Evolutionary conservation across 306 rosid species (phyloP).

Genomic region (Mucuna pruriens): DNA sequence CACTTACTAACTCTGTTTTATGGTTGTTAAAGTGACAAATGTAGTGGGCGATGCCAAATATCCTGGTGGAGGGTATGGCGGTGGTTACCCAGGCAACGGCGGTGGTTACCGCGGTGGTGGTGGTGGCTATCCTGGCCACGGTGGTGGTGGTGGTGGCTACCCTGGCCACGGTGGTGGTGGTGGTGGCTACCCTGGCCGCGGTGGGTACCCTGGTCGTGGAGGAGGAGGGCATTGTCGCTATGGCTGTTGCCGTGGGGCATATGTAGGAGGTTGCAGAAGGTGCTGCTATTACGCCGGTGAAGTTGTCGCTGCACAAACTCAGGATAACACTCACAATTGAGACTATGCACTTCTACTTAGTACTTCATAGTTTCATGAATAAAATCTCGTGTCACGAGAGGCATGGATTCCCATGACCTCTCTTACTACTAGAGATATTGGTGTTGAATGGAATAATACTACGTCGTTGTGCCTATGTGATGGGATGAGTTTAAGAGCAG

Average conservation of each 20-base stretch:
- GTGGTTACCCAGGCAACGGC: slow-evolving; percentile 2
- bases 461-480: background rate
- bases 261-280: slow-evolving; percentile 39
- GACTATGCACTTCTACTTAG: background rate
- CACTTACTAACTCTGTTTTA: background rate
- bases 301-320: slow-evolving; percentile 46
- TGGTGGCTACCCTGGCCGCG: background rate
- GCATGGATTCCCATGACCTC: background rate
- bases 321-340: slow-evolving; percentile 35
- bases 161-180: background rate
- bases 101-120: too few relatives aligned
- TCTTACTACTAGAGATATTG: background rate
- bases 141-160: slow-evolving; percentile 7
- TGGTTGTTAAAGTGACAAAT: background rate
- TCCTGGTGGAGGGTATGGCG: slow-evolving; percentile 6
- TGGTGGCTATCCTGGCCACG: background rate
- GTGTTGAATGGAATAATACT: background rate
- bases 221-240: slow-evolving; percentile 48
- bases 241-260: slow-evolving; percentile 52
- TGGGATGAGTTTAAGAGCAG: background rate
- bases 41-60: slow-evolving; percentile 35
- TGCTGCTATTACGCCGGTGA: slow-evolving; percentile 64
- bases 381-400: background rate
- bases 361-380: background rate
- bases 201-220: background rate